phyloP scores from a whole-genome alignment of 768 basidiomycete genomes.

The Gloeopeniophorella convolvens region DNA sequence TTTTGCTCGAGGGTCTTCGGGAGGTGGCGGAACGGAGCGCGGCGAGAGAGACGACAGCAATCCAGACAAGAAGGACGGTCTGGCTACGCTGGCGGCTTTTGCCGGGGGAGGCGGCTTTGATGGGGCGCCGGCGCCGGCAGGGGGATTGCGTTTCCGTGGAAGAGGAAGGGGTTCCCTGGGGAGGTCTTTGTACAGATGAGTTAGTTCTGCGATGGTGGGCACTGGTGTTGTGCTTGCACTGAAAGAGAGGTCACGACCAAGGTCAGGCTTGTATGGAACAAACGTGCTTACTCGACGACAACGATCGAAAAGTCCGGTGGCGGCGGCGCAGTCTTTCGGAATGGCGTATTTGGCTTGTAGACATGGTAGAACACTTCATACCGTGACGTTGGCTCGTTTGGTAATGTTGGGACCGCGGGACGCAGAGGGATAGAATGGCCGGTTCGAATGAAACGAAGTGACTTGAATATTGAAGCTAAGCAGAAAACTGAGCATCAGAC shows the following conservation, averaged over 20 bases:
- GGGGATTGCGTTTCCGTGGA: constrained; percentile 37
- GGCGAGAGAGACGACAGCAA: background rate
- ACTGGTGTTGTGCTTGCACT: constrained; percentile 81
- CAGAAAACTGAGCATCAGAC: background rate
- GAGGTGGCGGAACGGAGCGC: background rate
- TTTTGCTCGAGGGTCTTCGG: constrained; percentile 28
- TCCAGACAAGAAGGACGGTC: background rate
- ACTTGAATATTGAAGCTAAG: constrained; percentile 60
- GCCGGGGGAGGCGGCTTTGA: background rate
- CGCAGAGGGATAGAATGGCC: constrained; percentile 50
- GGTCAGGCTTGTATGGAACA: background rate
- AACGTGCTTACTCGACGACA: constrained; percentile 64
- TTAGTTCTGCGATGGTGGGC: constrained; percentile 75
- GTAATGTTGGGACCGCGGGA: constrained; percentile 23
- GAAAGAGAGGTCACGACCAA: background rate
- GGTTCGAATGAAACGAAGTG: constrained; percentile 65
- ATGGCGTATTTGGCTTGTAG: constrained; percentile 86
- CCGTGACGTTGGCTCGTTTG: constrained; percentile 35
- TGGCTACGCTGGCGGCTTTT: background rate
- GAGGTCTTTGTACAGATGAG: constrained; percentile 60
- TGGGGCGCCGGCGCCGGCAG: background rate
- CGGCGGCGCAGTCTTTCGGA: constrained; percentile 68
- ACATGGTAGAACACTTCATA: constrained; percentile 86
- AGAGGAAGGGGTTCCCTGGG: constrained; percentile 58
- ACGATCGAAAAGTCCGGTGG: constrained; percentile 83